Evolutionary conservation across 768 basidiomycete species (phyloP).

Genomic region (Collybia nuda): DNA sequence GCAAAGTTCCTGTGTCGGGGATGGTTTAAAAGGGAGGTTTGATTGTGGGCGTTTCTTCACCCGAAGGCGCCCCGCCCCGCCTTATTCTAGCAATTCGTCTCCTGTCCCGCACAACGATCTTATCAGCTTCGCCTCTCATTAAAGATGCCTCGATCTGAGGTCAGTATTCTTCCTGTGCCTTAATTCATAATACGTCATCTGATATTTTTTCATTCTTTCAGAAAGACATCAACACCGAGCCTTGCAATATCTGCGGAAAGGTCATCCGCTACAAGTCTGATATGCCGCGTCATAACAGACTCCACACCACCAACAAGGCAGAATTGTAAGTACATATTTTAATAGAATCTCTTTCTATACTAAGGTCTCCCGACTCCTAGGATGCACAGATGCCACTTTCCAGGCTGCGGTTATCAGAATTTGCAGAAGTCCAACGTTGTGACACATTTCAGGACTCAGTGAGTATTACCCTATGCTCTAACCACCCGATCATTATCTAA

Average conservation of each 20-base stretch:
- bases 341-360: background rate
- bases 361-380: constrained; percentile 13
- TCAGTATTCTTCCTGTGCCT: background rate
- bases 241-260: constrained; percentile 15
- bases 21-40: constrained; percentile 8
- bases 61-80: constrained; percentile 5
- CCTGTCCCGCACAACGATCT: background rate
- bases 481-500: background rate
- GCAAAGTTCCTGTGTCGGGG: constrained; percentile 2
- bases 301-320: constrained; percentile 10
- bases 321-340: constrained; percentile 10
- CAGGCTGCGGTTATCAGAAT: constrained; percentile 24
- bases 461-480: constrained; percentile 3
- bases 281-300: constrained; percentile 16
- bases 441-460: constrained; percentile 32
- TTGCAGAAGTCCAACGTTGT: constrained; percentile 30
- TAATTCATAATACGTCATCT: no score
- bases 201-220: background rate
- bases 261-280: constrained; percentile 19
- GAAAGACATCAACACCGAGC: constrained; percentile 17
- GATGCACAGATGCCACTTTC: constrained; percentile 25
- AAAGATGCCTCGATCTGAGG: constrained; percentile 8
- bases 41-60: constrained; percentile 1
- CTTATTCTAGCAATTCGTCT: background rate
- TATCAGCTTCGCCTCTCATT: background rate